These are phyloP conservation scores for Danielia reshetovae DNA, from an alignment of 805 yeast species.

Conservation along the genomic window DNA sequence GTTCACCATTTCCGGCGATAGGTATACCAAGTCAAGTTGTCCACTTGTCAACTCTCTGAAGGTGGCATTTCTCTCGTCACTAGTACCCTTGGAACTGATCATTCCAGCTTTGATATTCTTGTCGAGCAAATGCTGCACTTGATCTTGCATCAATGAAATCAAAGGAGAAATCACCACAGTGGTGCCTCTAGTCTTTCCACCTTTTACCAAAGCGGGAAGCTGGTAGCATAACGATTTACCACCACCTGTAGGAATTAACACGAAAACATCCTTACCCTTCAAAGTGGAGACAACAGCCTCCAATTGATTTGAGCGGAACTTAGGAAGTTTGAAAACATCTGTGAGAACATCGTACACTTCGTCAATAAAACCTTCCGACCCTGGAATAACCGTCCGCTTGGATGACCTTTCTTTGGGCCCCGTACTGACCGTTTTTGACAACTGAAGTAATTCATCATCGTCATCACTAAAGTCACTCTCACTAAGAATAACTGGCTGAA, in stretches of 20 bases:
- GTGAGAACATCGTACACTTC: constrained; percentile 62
- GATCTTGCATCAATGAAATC: constrained; percentile 96
- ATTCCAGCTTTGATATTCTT: constrained; percentile 77
- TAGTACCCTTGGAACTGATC: constrained; percentile 74
- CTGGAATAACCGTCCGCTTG: constrained; percentile 10
- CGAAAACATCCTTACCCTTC: constrained; percentile 83
- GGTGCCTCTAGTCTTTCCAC: constrained; percentile 76
- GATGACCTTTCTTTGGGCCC: neutral
- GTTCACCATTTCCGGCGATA: constrained; percentile 93
- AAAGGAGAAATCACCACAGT: constrained; percentile 92
- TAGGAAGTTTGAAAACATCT: constrained; percentile 55
- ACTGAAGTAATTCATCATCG: constrained; percentile 26
- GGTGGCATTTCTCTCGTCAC: constrained; percentile 59
- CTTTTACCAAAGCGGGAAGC: constrained; percentile 78
- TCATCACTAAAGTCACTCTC: constrained; percentile 28
- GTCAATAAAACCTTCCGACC: constrained; percentile 51
- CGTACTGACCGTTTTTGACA: constrained; percentile 9
- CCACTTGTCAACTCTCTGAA: constrained; percentile 64
- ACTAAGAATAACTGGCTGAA: constrained; percentile 4
- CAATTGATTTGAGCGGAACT: constrained; percentile 78
- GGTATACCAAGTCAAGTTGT: constrained; percentile 67
- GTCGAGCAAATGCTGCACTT: constrained; percentile 72
- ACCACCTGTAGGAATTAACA: constrained; percentile 98
- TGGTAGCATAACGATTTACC: constrained; percentile 96
- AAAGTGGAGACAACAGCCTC: constrained; percentile 81